Percentiles rank a stretch among this genome's conserved stretches.
phyloP scores from a whole-genome alignment of 2,329 filamentous ascomycete genomes.

The Metarhizium humberi region DNA sequence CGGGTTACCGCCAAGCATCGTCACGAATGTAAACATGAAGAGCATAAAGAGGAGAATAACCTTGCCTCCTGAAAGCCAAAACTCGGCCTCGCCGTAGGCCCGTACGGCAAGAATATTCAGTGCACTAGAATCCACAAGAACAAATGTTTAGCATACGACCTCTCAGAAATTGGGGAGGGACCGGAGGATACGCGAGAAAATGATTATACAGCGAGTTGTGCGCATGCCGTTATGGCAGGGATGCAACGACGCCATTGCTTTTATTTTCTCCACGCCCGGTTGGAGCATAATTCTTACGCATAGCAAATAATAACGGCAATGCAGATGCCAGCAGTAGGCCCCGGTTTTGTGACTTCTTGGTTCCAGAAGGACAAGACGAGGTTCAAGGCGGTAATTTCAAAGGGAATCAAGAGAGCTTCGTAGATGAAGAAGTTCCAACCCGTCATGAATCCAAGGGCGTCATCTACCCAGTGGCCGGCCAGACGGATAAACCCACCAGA shows the following conservation, averaged over 20 bases:
- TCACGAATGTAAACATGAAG: slow-evolving; percentile 68
- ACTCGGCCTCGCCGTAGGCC: slow-evolving; percentile 64
- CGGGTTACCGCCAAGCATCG: slow-evolving; percentile 72
- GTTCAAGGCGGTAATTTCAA: slow-evolving; percentile 33
- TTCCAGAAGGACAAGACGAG: slow-evolving; percentile 32
- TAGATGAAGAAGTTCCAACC: slow-evolving; percentile 38
- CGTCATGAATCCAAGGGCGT: slow-evolving; percentile 49
- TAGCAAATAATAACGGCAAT: slow-evolving; percentile 45
- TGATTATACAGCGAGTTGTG: neutral
- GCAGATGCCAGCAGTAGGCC: slow-evolving; percentile 57
- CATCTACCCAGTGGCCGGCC: slow-evolving; percentile 56
- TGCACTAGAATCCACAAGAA: slow-evolving; percentile 23
- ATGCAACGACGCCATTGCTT: neutral
- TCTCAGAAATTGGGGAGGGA: slow-evolving; percentile 2
- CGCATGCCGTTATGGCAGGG: neutral
- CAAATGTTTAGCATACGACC: slow-evolving; percentile 18
- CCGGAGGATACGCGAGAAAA: neutral
- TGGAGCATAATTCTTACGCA: slow-evolving; percentile 33
- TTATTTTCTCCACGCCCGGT: neutral
- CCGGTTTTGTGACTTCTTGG: slow-evolving; percentile 43
- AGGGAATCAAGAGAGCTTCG: slow-evolving; percentile 32
- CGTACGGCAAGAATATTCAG: slow-evolving; percentile 59
- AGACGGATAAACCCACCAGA: slow-evolving; percentile 55
- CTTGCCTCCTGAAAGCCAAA: slow-evolving; percentile 56
- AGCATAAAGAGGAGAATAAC: slow-evolving; percentile 57